phyloP scores from a whole-genome alignment of 2,329 filamentous ascomycete species.

The Pseudocercospora crystallina region DNA sequence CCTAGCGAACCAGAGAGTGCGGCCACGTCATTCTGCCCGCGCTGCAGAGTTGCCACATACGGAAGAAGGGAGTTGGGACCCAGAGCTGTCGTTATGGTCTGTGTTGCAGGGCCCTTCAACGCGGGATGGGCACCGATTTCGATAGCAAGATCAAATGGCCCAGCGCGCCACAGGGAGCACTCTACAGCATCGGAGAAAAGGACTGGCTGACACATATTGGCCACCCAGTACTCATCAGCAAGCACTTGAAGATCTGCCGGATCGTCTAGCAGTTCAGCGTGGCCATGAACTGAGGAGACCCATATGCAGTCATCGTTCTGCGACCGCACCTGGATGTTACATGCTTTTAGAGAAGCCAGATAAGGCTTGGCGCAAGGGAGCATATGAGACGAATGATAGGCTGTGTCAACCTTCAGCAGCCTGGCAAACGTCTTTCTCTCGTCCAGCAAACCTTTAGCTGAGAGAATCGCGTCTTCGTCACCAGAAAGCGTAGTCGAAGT shows the following conservation, averaged over 20 bases:
- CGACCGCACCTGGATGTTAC: constrained; percentile 13
- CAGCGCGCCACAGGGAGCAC: constrained; percentile 22
- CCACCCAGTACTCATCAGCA: constrained; percentile 42
- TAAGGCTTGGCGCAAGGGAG: constrained; percentile 20
- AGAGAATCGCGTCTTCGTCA: constrained; percentile 39
- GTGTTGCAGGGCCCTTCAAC: constrained; percentile 42
- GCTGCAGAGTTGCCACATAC: constrained; percentile 21
- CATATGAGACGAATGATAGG: constrained; percentile 47
- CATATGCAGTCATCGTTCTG: constrained; percentile 21
- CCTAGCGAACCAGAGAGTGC: constrained; percentile 25
- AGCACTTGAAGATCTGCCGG: constrained; percentile 22
- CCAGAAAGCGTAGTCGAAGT: constrained; percentile 48
- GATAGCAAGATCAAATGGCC: constrained; percentile 39
- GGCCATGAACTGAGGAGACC: constrained; percentile 23
- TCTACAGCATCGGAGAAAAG: constrained; percentile 46
- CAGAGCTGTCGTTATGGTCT: constrained; percentile 36
- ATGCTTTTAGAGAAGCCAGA: constrained; percentile 16
- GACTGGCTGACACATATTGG: constrained; percentile 49
- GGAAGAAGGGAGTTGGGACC: constrained; percentile 10
- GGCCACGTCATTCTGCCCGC: constrained; percentile 28
- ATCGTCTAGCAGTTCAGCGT: constrained; percentile 25
- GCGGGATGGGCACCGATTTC: constrained; percentile 51
- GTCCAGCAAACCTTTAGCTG: constrained; percentile 34
- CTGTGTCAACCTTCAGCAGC: constrained; percentile 43
- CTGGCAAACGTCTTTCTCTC: constrained; percentile 40